These are phyloP conservation scores for Myrmaecium sp. DNA, from an alignment of 2,329 filamentous ascomycete genomes.

Conservation along the genomic window DNA sequence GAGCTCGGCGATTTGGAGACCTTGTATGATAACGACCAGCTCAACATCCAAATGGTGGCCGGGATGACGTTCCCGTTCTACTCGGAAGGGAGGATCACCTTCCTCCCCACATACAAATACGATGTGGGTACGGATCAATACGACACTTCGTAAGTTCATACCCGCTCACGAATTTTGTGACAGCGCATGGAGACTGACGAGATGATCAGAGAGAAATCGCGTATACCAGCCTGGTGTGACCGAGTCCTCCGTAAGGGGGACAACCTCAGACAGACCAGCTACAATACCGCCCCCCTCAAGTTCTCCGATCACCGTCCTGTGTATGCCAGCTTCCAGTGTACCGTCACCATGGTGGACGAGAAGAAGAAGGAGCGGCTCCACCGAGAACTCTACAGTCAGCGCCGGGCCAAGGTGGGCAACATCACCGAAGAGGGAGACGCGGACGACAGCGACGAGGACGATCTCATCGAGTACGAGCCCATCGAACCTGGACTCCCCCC, in stretches of 20 bases:
- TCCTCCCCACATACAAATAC: conserved; percentile 91
- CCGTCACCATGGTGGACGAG: conserved; percentile 67
- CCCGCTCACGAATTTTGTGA: not conserved
- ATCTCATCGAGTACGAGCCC: conserved; percentile 63
- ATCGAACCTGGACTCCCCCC: conserved; percentile 60
- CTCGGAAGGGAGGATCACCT: conserved; percentile 73
- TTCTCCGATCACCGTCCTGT: conserved; percentile 97
- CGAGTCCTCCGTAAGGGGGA: conserved; percentile 74
- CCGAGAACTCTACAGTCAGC: conserved; percentile 53
- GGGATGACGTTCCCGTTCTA: conserved; percentile 83
- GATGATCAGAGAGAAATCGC: conserved; percentile 56
- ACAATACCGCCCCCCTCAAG: conserved; percentile 62
- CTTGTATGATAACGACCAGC: conserved; percentile 81
- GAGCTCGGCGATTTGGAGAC: conserved; percentile 55
- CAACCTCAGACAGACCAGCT: conserved; percentile 67
- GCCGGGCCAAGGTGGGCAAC: conserved; percentile 49
- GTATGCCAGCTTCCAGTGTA: conserved; percentile 74
- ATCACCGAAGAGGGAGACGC: conserved; percentile 37
- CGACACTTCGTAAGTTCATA: conserved; percentile 58
- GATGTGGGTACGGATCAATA: conserved; percentile 78
- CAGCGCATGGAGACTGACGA: conserved; percentile 13
- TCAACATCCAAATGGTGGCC: conserved; percentile 93
- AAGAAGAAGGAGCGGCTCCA: conserved; percentile 53
- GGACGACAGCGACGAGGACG: conserved; percentile 58
- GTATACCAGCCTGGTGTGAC: conserved; percentile 96